Percentiles rank a stretch among this genome's conserved stretches.
Evolutionary conservation across 495 filamentous ascomycete species (phyloP).

Genomic region (Diplogelasinospora grovesii): DNA sequence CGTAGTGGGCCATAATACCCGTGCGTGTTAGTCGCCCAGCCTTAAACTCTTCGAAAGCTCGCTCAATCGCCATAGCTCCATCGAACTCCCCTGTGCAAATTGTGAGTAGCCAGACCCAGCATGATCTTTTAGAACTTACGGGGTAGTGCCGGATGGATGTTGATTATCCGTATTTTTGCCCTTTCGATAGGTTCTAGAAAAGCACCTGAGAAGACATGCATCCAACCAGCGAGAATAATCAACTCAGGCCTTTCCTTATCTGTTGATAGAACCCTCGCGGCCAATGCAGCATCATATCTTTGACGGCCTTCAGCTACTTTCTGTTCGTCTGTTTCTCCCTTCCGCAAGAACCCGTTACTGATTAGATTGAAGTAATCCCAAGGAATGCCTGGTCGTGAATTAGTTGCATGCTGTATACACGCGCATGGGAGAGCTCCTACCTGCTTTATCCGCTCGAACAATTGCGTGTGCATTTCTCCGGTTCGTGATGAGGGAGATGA

Average conservation of each 20-base stretch:
- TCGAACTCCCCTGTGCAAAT: too few relatives aligned
- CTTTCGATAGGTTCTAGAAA: slow-evolving; percentile 58
- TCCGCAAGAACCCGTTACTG: slow-evolving; percentile 46
- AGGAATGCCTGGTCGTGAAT: too few relatives aligned
- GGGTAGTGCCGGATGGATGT: slow-evolving; percentile 77
- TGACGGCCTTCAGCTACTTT: slow-evolving; percentile 57
- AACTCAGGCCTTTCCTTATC: slow-evolving; percentile 62
- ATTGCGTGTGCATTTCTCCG: slow-evolving; percentile 73
- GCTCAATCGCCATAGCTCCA: slow-evolving; percentile 45
- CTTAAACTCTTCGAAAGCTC: slow-evolving; percentile 69
- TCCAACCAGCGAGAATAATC: slow-evolving; percentile 63
- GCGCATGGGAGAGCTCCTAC: too few relatives aligned
- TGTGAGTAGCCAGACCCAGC: too few relatives aligned
- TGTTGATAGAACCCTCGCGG: slow-evolving; percentile 61
- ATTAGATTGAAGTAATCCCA: slow-evolving; percentile 88
- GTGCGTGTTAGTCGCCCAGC: slow-evolving; percentile 64
- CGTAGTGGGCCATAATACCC: slow-evolving; percentile 90
- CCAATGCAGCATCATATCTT: slow-evolving; percentile 76
- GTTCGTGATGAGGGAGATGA: slow-evolving; percentile 78
- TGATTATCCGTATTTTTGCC: slow-evolving; percentile 64
- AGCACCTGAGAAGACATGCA: slow-evolving; percentile 48
- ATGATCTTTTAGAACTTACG: too few relatives aligned
- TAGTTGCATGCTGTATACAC: too few relatives aligned
- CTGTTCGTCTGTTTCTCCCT: slow-evolving; percentile 41
- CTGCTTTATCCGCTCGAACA: slow-evolving; percentile 60